Percentiles rank a stretch among this genome's conserved stretches.
phyloP scores from a whole-genome alignment of 2,329 filamentous ascomycete genomes.

The Rachicladosporium sp. region DNA sequence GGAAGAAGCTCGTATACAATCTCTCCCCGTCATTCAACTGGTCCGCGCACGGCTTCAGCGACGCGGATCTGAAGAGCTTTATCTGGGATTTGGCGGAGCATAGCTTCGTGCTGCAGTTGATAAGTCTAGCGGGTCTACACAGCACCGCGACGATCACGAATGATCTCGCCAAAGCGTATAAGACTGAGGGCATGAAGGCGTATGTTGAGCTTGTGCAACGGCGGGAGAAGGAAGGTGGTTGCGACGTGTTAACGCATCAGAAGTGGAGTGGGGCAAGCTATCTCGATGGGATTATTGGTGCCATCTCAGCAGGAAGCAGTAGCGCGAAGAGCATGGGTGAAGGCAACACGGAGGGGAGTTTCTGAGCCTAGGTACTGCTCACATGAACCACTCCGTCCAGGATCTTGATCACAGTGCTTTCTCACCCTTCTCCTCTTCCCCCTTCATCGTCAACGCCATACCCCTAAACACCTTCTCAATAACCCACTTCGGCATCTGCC shows the following conservation, averaged over 20 bases:
- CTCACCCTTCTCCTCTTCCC: background rate
- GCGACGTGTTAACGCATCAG: constrained; percentile 90
- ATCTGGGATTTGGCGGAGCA: constrained; percentile 93
- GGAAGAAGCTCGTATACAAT: constrained; percentile 92
- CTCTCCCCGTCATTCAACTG: constrained; percentile 96
- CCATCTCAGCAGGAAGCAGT: constrained; percentile 83
- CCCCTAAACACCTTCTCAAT: constrained; percentile 1
- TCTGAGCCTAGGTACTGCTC: constrained; percentile 16
- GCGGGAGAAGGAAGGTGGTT: constrained; percentile 78
- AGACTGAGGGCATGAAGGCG: constrained; percentile 85
- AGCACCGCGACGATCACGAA: constrained; percentile 51
- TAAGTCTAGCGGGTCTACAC: constrained; percentile 53
- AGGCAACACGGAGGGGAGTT: constrained; percentile 66
- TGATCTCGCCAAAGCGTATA: constrained; percentile 72
- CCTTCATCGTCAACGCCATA: constrained; percentile 1
- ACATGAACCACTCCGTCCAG: too few relatives aligned
- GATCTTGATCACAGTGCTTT: background rate
- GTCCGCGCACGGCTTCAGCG: constrained; percentile 86
- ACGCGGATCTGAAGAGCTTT: constrained; percentile 73
- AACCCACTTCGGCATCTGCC: constrained; percentile 6
- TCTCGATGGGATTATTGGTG: constrained; percentile 79
- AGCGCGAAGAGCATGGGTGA: constrained; percentile 89
- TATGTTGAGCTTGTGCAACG: constrained; percentile 92
- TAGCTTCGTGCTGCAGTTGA: constrained; percentile 57
- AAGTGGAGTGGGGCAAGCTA: constrained; percentile 68